Base-by-base conservation (phyloP, 192 early-diverging fungal genomes). In the Umbelopsis sp. region DNA sequence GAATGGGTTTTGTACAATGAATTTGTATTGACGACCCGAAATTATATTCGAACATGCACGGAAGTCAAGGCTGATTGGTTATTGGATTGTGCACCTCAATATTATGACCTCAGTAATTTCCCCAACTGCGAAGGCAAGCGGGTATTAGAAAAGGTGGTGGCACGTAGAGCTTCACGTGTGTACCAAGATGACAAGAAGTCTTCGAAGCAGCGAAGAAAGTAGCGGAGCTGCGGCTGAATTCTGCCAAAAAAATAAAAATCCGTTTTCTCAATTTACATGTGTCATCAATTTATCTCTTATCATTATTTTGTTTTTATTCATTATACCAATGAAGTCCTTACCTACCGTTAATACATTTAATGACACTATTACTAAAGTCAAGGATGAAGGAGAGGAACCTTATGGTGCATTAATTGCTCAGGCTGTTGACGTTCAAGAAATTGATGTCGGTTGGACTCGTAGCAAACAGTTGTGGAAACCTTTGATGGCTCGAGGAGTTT, bases 1-100 rank as follows among this genome's bases (percentile, higher is more conserved):
- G 96, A 98, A 81, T 99, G 98, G 98, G 96, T 98, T 2, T 80
- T 98, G 41, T 99, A 98, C 84, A 97, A 99, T 72, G 98, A 99
- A 81, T 99, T 97, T 90, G 98, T 98, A 10, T 79, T 99, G 50
- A 99, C 98, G 11, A 90, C 91, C 49, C 91, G 95, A 65, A 94
- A 98, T 80, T 98, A 96, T 80, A 97, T 99, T 74, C 93, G 98
- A 36, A 98, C 95, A 0, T 91, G 91, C 43, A 93, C 94, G 0
- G 92, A 93, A 71, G 88, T 98, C 49, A 91, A 92, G 74, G 89
- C 90, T 2, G 97, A 97, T 43, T 95, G 94, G 90, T 74, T 94
- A 51, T 71, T 92, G 56, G 90, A 94, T 52, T 83, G 96, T 62
- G 93, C 96, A 3, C 93, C 95, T 32, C 82, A 85, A 43, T 99